Base-by-base conservation (phyloP, 2,329 filamentous ascomycete genomes). In the Pestalotiopsis sp. region DNA sequence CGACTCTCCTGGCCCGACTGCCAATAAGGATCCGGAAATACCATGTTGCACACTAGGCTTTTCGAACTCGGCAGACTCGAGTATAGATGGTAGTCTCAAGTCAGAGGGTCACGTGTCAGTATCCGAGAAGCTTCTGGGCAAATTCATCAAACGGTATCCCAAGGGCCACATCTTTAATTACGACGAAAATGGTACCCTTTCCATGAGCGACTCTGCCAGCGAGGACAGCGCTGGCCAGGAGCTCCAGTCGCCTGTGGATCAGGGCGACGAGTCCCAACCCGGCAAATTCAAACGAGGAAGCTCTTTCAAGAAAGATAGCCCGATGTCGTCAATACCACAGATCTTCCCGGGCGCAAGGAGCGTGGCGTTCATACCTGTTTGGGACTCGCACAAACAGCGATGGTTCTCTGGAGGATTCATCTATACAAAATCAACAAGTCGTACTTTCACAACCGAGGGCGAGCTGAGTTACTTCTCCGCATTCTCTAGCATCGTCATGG, bases 401-500 rank as follows among this genome's bases (percentile, higher is more conserved):
- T 86, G 83, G 82, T 85, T 82, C 67, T 80, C 84, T 0, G 84
- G 81, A 0, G 81, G 81, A 4, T 84, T 88, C 52, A 75, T 82
- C 2, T 86, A 85, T 77, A 86, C 84, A 0, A 78, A 76, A 1
- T 77, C 72, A 3, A 75, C 78, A 0, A 81, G 78, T 0, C 81
- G 83, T 2, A 74, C 79, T 1, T 82, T 88, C 38, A 81, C 80
- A 0, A 69, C 78, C 0, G 77, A 81, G 35, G 80, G 82, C 9
- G 86, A 88, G 48, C 77, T 89, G 2, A 83, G 80, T 14, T 85
- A 84, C 35, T 76, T 88, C 2, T 75, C 78, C 3, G 83, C 82
- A 0, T 88, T 88, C 68, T 83, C 82, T 0, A 83, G 84, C 65
- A 83, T 83, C 1, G 84, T 87, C 20, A 88, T 88, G 80, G 81